Evolutionary conservation across 495 filamentous ascomycete species (phyloP), one percentile per base, ranked within the genome.

Genomic region (Copromyces sp.): DNA sequence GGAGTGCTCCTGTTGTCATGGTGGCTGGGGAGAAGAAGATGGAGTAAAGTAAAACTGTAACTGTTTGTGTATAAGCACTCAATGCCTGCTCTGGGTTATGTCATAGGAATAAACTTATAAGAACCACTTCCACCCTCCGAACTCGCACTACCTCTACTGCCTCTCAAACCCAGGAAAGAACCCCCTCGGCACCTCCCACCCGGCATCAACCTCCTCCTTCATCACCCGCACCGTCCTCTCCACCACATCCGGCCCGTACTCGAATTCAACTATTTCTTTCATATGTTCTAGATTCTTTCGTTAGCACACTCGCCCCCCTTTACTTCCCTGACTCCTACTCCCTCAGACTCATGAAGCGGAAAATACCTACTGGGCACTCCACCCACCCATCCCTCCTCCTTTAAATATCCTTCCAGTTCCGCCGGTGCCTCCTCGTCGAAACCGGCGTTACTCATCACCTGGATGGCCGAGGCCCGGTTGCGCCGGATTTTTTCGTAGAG

Each of bases 401-500:
- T 38, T 5, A 79, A 70, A 44, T 71, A 79, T 29, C 73, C 59
- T 2, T 39, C 17, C 17, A 76, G 42, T n/a, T 77, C 76, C 2
- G 39, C 39, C 0, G 59, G 70, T 0, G 73, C 69, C 41, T 71
- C n/a, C 39, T 79, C 74, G 40, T 79, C 77, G 17, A 77, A 74
- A 1, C 78, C 78, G 0, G 73, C 74, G 41, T 79, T 80, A 42
- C 74, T 78, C 78, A 87, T 85, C 40, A 85, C 76, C 70, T 89
- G 87, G 16, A 90, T 85, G 3, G 75, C 81, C 8, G 84, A 84
- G 9, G 85, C 86, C 35, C 89, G 82, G 42, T 82, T 82, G 4
- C 87, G 78, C 3, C 88, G 80, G 38, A 84, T 79, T 12, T 82
- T 75, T 69, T 90, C 82, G 74, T 89, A 91, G 3, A 89, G 59